Evolutionary conservation across 768 basidiomycete species (phyloP).

Genomic region (Podaxis carcinomalis): DNA sequence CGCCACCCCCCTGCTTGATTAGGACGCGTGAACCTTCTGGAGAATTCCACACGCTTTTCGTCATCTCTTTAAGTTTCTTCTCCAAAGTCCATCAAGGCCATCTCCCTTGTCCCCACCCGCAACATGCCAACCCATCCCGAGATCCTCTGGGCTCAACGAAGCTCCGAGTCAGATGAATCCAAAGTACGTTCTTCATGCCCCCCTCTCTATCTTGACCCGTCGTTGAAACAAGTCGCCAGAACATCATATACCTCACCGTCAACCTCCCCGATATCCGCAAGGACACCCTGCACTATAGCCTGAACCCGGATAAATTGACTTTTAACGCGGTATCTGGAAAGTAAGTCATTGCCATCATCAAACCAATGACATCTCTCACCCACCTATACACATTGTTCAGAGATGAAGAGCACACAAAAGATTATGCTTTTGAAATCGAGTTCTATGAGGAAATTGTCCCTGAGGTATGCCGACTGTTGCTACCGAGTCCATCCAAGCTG

Average conservation of each 20-base stretch:
- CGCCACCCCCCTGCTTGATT: neutral
- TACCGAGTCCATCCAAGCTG: neutral
- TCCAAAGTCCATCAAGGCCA: conserved; percentile 11
- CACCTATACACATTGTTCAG: conserved; percentile 16
- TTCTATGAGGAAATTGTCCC: conserved; percentile 73
- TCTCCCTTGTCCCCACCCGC: conserved; percentile 10
- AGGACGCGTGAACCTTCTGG: conserved; percentile 32
- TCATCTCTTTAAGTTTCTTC: conserved; percentile 16
- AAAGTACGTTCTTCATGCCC: conserved; percentile 49
- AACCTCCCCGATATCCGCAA: conserved; percentile 74
- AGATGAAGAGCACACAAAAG: conserved; percentile 45
- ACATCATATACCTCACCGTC: conserved; percentile 80
- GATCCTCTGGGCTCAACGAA: conserved; percentile 93
- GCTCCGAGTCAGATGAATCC: conserved; percentile 53
- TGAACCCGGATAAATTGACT: conserved; percentile 53
- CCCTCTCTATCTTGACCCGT: conserved; percentile 17
- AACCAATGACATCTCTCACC: neutral
- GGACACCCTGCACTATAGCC: conserved; percentile 50
- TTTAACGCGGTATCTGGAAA: conserved; percentile 64
- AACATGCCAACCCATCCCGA: conserved; percentile 70
- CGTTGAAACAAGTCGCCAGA: conserved; percentile 42
- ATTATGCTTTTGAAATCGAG: conserved; percentile 73
- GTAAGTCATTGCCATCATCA: conserved; percentile 36
- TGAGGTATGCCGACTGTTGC: conserved; percentile 48
- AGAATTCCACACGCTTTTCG: conserved; percentile 30